phyloP scores from a whole-genome alignment of 257 asterid species.

The Penstemon newberryi region DNA sequence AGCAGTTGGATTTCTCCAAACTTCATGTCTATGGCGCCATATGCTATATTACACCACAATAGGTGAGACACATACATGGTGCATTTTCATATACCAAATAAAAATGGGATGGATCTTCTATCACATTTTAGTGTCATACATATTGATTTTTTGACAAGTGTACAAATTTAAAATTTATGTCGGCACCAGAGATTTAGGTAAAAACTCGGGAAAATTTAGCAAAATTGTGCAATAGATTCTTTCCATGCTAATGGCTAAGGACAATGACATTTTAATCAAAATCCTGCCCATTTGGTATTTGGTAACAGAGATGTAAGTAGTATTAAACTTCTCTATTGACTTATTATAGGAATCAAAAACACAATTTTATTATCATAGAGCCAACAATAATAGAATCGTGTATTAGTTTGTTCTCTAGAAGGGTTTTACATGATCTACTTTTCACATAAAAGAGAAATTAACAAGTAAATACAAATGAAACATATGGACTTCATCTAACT shows the following conservation, averaged over 20 bases:
- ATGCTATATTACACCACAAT: neutral
- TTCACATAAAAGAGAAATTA: neutral
- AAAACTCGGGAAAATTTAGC: no score
- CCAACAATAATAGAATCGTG: neutral
- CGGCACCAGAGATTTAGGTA: no score
- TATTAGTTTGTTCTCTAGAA: neutral
- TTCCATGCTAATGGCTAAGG: no score
- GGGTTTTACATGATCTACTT: constrained; percentile 12
- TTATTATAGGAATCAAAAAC: neutral
- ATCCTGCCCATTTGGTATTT: neutral
- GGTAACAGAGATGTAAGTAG: neutral
- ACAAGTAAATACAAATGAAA: neutral
- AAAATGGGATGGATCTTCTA: no score
- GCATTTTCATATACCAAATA: no score
- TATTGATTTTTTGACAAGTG: no score
- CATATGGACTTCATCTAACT: constrained; percentile 13
- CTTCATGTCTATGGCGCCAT: neutral
- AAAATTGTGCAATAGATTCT: no score
- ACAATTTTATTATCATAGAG: neutral
- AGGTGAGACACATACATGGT: constrained; percentile 2
- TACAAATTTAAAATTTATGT: no score
- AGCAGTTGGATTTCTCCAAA: no score
- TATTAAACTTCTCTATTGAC: neutral
- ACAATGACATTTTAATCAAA: no score
- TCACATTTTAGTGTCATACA: no score